Conservation (phyloP, 768 basidiomycete genomes). For the Lactifluus subvellereus region DNA sequence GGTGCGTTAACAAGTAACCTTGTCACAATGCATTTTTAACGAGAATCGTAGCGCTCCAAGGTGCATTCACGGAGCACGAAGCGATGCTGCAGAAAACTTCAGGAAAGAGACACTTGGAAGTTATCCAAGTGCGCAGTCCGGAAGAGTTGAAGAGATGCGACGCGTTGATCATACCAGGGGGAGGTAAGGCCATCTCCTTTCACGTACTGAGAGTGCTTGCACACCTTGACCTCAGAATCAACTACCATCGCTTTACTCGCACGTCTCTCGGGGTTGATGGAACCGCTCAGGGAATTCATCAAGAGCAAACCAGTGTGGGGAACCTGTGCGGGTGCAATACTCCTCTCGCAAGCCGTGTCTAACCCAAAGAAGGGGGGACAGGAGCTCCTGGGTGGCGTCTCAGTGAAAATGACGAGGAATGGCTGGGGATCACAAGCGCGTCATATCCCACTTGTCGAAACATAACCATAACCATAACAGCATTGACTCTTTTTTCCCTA, state of each 20-base stretch:
- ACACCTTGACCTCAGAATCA: slow-evolving; percentile 52
- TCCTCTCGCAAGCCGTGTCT: slow-evolving; percentile 68
- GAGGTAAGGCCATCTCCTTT: slow-evolving; percentile 43
- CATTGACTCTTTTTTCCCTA: not conserved
- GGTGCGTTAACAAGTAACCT: slow-evolving; percentile 5
- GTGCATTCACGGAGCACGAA: slow-evolving; percentile 88
- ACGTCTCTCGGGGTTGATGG: slow-evolving; percentile 64
- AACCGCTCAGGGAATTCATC: slow-evolving; percentile 74
- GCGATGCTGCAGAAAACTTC: slow-evolving; percentile 55
- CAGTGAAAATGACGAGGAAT: slow-evolving; percentile 77
- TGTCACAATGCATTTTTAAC: not conserved
- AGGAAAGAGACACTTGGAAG: slow-evolving; percentile 39
- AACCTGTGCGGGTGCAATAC: slow-evolving; percentile 92
- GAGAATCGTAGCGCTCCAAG: slow-evolving; percentile 67
- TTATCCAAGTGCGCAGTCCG: slow-evolving; percentile 61
- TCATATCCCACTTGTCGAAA: not conserved
- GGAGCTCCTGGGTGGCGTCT: slow-evolving; percentile 76
- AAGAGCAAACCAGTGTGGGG: slow-evolving; percentile 81
- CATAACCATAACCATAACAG: slow-evolving; percentile 1
- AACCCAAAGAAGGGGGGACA: slow-evolving; percentile 85
- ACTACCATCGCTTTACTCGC: slow-evolving; percentile 85
- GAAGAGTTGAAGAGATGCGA: slow-evolving; percentile 73
- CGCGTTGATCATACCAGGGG: slow-evolving; percentile 90
- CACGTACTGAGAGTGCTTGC: not conserved
- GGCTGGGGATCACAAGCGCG: slow-evolving; percentile 90